phyloP scores from a whole-genome alignment of 108 stramenopile species.

The Chaetoceros tenuissimus region DNA sequence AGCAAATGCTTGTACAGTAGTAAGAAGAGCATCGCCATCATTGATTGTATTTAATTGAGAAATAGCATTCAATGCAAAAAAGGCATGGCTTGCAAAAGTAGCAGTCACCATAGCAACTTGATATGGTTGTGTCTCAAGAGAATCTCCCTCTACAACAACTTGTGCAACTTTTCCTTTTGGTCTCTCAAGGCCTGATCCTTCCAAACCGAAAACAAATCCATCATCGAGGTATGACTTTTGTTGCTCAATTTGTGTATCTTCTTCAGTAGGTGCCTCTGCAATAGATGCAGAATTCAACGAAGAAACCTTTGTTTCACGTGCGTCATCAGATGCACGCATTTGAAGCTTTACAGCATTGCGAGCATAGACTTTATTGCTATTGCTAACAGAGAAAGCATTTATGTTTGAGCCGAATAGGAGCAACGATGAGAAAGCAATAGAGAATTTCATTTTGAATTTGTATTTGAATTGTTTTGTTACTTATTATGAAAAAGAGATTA shows the following conservation, averaged over 20 bases:
- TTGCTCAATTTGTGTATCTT: neutral
- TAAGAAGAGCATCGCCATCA: constrained; percentile 16
- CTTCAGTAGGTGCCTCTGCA: neutral
- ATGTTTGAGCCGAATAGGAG: too few species aligned
- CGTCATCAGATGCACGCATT: too few species aligned
- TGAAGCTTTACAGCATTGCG: too few species aligned
- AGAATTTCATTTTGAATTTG: neutral
- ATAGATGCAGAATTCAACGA: neutral
- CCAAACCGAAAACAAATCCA: constrained; percentile 76
- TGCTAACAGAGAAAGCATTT: neutral
- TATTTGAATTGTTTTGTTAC: neutral
- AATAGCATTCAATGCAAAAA: constrained; percentile 25
- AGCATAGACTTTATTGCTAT: too few species aligned
- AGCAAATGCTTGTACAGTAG: constrained; percentile 20
- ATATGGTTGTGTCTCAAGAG: constrained; percentile 51
- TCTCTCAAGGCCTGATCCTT: constrained; percentile 69
- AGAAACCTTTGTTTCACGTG: too few species aligned
- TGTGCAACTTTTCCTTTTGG: constrained; percentile 53
- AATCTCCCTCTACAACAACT: constrained; percentile 71
- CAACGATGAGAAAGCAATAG: neutral
- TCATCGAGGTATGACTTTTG: constrained; percentile 50
- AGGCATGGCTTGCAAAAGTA: constrained; percentile 50
- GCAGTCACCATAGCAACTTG: constrained; percentile 49
- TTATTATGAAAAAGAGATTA: neutral
- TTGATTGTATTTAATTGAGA: constrained; percentile 22